Base-by-base conservation (phyloP, 176 grass and related monocot species). In the Pontederia paniculata region DNA sequence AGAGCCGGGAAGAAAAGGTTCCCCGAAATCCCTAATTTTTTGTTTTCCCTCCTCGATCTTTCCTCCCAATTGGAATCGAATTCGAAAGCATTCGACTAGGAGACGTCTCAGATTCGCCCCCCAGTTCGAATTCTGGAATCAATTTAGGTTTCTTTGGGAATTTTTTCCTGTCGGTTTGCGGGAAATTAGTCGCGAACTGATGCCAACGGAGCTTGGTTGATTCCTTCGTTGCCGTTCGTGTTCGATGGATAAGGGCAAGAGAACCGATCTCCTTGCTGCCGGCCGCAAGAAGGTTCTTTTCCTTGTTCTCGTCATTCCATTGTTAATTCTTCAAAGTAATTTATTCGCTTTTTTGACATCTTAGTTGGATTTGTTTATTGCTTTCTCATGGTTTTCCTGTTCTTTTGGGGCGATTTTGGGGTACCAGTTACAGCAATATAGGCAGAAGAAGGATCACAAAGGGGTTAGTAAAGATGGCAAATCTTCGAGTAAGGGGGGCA, bases 371-470 rank as follows among this genome's bases (percentile, higher is more conserved):
- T 22, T 12, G 10, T 21, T 19, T 17, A 10, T 0, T 13, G 9
- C 42, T 67, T 55, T 60, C 6, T 13, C 9, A 13, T 0, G 12
- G 6, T 23, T 54, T 79, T 67, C 68, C 64, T 64, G 17, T 20
- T 18, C 66, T 49, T 69, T 82, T 61, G 12, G 58, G 19, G 42
- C n/a, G 9, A 14, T 62, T 28, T 14, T 53, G 37, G 14, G 50
- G 65, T 44, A 56, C 17, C 66, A 97, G 93, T 69, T 97, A 53
- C 93, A 86, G 52, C 93, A 88, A 77, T 97, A 79, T 72, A 87
- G 83, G 71, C 89, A 97, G 86, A 97, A 97, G 83, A 97, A 96
- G 76, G 82, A 81, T 47, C 78, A 75, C 51, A 81, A 81, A 22
- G 78, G 78, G 12, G 45, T 65, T 11, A 70, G 16, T 43, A 70